These are phyloP conservation scores for Austroboletus sp. DNA, from an alignment of 1,284 basidiomycete genomes.

Conservation along the genomic window DNA sequence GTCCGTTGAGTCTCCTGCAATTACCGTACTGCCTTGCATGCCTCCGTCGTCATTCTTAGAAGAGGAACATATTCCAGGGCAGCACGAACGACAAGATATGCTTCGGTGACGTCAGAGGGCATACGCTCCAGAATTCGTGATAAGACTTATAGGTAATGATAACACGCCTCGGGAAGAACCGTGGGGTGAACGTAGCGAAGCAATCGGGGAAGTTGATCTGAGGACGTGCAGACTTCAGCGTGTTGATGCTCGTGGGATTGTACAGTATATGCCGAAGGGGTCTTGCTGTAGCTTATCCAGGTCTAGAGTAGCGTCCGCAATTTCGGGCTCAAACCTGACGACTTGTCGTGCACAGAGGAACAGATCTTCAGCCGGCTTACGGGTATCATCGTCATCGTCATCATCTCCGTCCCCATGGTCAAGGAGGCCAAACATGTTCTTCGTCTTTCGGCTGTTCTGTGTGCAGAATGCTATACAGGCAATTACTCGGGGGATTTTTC, in stretches of 20 bases:
- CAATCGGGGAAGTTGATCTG: slow-evolving; percentile 80
- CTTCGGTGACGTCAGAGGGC: slow-evolving; percentile 69
- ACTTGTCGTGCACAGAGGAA: slow-evolving; percentile 64
- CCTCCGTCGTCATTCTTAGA: slow-evolving; percentile 66
- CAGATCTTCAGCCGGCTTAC: slow-evolving; percentile 32
- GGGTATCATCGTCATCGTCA: slow-evolving; percentile 44
- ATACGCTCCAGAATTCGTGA: slow-evolving; percentile 67
- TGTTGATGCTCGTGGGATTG: slow-evolving; percentile 71
- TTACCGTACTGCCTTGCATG: slow-evolving; percentile 66
- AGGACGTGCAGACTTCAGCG: slow-evolving; percentile 65
- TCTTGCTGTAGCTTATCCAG: slow-evolving; percentile 68
- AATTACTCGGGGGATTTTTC: slow-evolving; percentile 6
- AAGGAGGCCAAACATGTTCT: slow-evolving; percentile 66
- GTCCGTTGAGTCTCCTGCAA: slow-evolving; percentile 74
- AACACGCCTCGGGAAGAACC: slow-evolving; percentile 68
- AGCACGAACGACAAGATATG: slow-evolving; percentile 74
- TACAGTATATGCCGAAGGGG: slow-evolving; percentile 84
- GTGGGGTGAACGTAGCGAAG: slow-evolving; percentile 77
- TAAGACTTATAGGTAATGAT: slow-evolving; percentile 85
- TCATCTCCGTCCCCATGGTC: slow-evolving; percentile 75
- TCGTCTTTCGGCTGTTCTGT: slow-evolving; percentile 44
- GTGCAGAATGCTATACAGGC: slow-evolving; percentile 19
- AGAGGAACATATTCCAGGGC: slow-evolving; percentile 61
- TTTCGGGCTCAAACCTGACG: slow-evolving; percentile 70
- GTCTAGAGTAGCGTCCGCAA: slow-evolving; percentile 80